Evolutionary conservation across 352 stramenopile species (phyloP), one percentile per base, ranked within the genome.

Genomic region (Phytophthora tubulina): DNA sequence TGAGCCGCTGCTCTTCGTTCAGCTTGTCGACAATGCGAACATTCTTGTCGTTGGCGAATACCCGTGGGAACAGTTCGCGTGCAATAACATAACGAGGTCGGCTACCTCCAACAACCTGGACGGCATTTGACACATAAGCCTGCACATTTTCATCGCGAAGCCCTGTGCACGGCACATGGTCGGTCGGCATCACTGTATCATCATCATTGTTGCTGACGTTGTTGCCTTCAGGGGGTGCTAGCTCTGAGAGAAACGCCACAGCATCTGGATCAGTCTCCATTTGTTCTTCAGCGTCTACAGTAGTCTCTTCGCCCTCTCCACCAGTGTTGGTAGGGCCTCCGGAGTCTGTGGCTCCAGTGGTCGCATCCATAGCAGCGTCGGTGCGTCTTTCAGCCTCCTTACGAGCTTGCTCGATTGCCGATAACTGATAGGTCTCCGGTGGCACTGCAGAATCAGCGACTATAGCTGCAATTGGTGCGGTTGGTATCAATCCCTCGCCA

Each of bases 61-160:
- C 76, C 14, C 82, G 71, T 7, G 86, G 86, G 45, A 91, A 93
- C 3, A 94, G 51, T 52, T 95, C 88, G 14, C 88, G 88, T 10
- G 88, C 88, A 50, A 95, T 93, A 11, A 95, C 86, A 48, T 95
- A 93, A 33, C 86, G 86, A 15, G 88, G 88, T 10, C 88, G 83
- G 57, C 88, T 93, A 6, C 88, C 88, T 21, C 88, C 88, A 10
- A 93, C 86, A 32, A 92, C 62, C 57, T 95, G 88, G 0, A 92
- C 81, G 0, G 86, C 79, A 31, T 78, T 85, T 14, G 75, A 78
- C 6, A 94, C 86, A 42, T 92, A 95, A 11, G 76, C 62, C 51
- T 88, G 76, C 0, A 90, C 81, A 41, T 87, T 88, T 14, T 91
- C 80, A 30, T 88, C 82, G 3, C 86, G 86, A 15, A 94, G 77